These are phyloP conservation scores for Tetrapisispora fleetii DNA, from an alignment of 805 yeast species.

Conservation along the genomic window DNA sequence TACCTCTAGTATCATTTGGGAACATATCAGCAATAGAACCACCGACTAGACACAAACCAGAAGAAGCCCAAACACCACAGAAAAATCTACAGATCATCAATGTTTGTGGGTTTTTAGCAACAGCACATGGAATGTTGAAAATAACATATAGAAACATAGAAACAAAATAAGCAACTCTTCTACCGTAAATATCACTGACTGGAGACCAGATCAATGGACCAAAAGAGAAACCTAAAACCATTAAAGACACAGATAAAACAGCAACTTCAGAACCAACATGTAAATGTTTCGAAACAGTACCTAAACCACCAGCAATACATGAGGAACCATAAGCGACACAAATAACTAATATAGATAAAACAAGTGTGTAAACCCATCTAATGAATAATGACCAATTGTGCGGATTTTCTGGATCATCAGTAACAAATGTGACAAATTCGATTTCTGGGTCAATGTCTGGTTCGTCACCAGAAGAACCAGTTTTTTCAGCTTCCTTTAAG, in stretches of 20 bases:
- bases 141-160: slow-evolving; percentile 66
- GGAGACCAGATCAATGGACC: slow-evolving; percentile 93
- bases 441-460: slow-evolving; percentile 49
- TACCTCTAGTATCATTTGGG: slow-evolving; percentile 70
- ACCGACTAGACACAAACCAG: slow-evolving; percentile 80
- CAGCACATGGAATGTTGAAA: slow-evolving; percentile 81
- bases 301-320: slow-evolving; percentile 77
- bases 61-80: slow-evolving; percentile 77
- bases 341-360: slow-evolving; percentile 64
- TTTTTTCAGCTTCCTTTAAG: slow-evolving; percentile 3
- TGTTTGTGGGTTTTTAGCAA: slow-evolving; percentile 74
- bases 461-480: slow-evolving; percentile 14
- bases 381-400: slow-evolving; percentile 59
- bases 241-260: slow-evolving; percentile 66
- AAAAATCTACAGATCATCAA: slow-evolving; percentile 73
- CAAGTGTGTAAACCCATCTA: slow-evolving; percentile 59
- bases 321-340: slow-evolving; percentile 92
- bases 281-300: slow-evolving; percentile 53
- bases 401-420: slow-evolving; percentile 83
- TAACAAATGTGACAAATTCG: slow-evolving; percentile 74
- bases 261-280: slow-evolving; percentile 72
- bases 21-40: slow-evolving; percentile 89
- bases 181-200: slow-evolving; percentile 72
- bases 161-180: slow-evolving; percentile 72
- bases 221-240: slow-evolving; percentile 81